A percentile compares a stretch with the other conserved stretches of the same genome.
Evolutionary conservation across 2,329 filamentous ascomycete species (phyloP).

Genomic region (Bipolaris bicolor): DNA sequence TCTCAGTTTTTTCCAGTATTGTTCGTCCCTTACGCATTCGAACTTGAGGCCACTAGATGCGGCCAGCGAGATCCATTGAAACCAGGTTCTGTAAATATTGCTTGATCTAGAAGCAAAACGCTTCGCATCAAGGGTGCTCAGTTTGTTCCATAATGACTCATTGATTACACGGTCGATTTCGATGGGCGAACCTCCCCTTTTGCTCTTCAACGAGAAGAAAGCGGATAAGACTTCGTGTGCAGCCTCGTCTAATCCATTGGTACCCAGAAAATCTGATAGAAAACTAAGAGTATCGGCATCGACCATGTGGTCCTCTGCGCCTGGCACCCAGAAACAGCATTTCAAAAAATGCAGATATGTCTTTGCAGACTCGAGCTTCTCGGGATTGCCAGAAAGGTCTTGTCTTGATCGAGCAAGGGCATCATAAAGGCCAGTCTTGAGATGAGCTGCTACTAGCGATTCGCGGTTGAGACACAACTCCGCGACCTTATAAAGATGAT

Average conservation of each 20-base stretch:
- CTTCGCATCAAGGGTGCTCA: slow-evolving; percentile 25
- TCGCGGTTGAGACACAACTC: slow-evolving; percentile 31
- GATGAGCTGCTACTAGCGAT: slow-evolving; percentile 19
- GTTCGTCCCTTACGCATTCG: slow-evolving; percentile 33
- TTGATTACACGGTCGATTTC: slow-evolving; percentile 17
- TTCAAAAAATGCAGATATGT: slow-evolving; percentile 38
- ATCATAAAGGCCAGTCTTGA: slow-evolving; percentile 17
- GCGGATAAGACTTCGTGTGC: slow-evolving; percentile 39
- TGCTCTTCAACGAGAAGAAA: slow-evolving; percentile 24
- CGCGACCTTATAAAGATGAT: slow-evolving; percentile 33
- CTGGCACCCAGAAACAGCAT: slow-evolving; percentile 41
- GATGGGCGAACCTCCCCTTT: not conserved
- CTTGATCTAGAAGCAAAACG: slow-evolving; percentile 29
- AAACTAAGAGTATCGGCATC: slow-evolving; percentile 18
- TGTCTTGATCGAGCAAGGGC: slow-evolving; percentile 7
- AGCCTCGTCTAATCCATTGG: slow-evolving; percentile 26
- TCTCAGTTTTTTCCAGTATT: slow-evolving; percentile 52
- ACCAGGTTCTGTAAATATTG: slow-evolving; percentile 44
- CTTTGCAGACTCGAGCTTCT: slow-evolving; percentile 2
- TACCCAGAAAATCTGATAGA: slow-evolving; percentile 30
- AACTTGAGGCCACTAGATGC: slow-evolving; percentile 21
- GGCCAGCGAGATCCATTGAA: slow-evolving; percentile 43
- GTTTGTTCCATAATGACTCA: slow-evolving; percentile 32
- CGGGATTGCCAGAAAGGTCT: not conserved
- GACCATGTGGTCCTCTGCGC: slow-evolving; percentile 27